Base-by-base conservation (phyloP, 148 eudicot species). In the Cornus suecica region DNA sequence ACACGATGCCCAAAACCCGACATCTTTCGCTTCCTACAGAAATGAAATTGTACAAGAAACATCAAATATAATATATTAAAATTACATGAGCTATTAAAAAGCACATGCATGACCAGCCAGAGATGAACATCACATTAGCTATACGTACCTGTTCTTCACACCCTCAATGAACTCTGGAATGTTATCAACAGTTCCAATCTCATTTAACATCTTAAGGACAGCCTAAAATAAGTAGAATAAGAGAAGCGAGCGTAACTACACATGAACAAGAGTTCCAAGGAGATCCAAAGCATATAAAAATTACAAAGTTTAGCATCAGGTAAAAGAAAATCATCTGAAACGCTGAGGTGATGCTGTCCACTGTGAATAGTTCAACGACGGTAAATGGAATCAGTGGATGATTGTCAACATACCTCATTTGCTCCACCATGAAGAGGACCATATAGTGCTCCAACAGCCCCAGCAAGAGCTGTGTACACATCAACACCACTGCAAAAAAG, bases 341-440 rank as follows among this genome's bases (percentile, higher is more conserved):
- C 20, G 54, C 25, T 5, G 18, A 1, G 9, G 9, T 24, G 65
- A 66, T 26, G 45, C 14, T 73, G 64, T 73, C 66, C 28, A 73
- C 26, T 29, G 22, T 60, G 61, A 31, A n/a, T n/a, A 51, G 62
- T 66, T 30, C 67, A 71, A 61, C 56, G 69, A 23, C 26, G 30
- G 5, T 30, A 65, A 45, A 51, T 58, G 70, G 26, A 48, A 67
- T 18, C 27, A 67, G 27, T 5, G 22, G 65, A 64, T 51, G 48
- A n/a, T 23, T 16, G 28, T 34, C 70, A 66, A 68, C 68, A 37
- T 84, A 95, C 99, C 97, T 95, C 99, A 84, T 95, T 95, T 61
- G 99, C 99, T 78, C 99, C 99, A 77, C 99, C 99, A 84, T 95
- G 99, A 80, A 95, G 99, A 72, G 99, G 99, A 56, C 99, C 99